A percentile compares a stretch with the other conserved stretches of the same genome.
phyloP scores from a whole-genome alignment of 805 yeast genomes.

The Candida krabiensis region DNA sequence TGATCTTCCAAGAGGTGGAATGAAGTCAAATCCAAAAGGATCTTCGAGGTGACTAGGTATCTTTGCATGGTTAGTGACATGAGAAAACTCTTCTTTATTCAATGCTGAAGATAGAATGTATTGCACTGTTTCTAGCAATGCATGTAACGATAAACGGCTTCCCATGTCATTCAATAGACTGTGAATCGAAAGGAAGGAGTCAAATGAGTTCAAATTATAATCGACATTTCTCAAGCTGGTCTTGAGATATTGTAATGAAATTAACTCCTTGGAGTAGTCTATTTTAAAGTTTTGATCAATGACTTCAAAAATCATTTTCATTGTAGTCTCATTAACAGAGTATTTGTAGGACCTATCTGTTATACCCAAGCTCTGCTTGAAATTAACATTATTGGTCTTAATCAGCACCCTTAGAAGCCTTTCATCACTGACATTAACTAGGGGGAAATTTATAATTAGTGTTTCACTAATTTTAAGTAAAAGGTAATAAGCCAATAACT shows the following conservation, averaged over 20 bases:
- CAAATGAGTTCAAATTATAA: conserved; percentile 17
- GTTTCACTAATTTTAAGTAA: conserved; percentile 16
- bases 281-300: conserved; percentile 33
- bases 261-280: conserved; percentile 22
- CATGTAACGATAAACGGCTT: conserved; percentile 35
- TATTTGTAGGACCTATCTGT: conserved; percentile 12
- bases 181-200: conserved; percentile 22
- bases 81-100: conserved; percentile 15
- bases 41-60: conserved; percentile 15
- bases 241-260: conserved; percentile 21
- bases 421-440: conserved; percentile 11
- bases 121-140: conserved; percentile 30
- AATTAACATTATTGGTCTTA: conserved; percentile 20
- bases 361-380: conserved; percentile 21
- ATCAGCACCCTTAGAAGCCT: conserved; percentile 12
- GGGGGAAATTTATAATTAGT: conserved; percentile 15
- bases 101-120: conserved; percentile 21
- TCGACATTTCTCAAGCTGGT: conserved; percentile 20
- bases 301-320: conserved; percentile 30
- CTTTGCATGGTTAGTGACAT: conserved; percentile 1
- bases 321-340: conserved; percentile 18
- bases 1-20: conserved; percentile 32
- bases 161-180: conserved; percentile 31
- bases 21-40: conserved; percentile 25
- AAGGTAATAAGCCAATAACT: conserved; percentile 27